Percentiles rank a stretch among this genome's conserved stretches.
These are phyloP conservation scores for Epichloe aotearoae DNA, from an alignment of 2,329 filamentous ascomycete genomes.

Conservation along the genomic window DNA sequence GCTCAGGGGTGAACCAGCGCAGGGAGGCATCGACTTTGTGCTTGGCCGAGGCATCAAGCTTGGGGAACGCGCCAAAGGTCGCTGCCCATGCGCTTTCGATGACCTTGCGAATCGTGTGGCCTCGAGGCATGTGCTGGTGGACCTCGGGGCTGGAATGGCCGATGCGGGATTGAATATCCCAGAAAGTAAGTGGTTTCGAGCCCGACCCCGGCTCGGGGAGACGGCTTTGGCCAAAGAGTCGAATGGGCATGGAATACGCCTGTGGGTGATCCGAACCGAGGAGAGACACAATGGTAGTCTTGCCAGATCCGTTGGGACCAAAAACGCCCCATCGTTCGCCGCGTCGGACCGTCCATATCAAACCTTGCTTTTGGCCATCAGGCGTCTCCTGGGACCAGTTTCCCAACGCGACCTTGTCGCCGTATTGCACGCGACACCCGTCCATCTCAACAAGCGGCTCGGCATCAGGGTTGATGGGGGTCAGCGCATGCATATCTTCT, in stretches of 20 bases:
- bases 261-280: conserved; percentile 95
- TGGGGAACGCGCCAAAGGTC: conserved; percentile 66
- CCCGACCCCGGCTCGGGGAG: conserved; percentile 58
- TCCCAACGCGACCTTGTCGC: conserved; percentile 62
- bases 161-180: conserved; percentile 80
- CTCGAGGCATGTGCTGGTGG: conserved; percentile 79
- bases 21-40: conserved; percentile 56
- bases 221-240: conserved; percentile 69
- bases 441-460: conserved; percentile 77
- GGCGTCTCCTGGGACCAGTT: conserved; percentile 56
- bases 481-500: conserved; percentile 9
- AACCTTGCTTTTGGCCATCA: conserved; percentile 41
- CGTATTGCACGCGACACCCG: conserved; percentile 71
- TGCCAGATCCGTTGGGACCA: conserved; percentile 87
- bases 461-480: conserved; percentile 25
- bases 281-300: conserved; percentile 85
- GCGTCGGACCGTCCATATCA: conserved; percentile 71
- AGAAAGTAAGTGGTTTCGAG: conserved; percentile 67
- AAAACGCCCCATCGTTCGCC: conserved; percentile 89
- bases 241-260: conserved; percentile 78
- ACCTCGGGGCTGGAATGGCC: conserved; percentile 92
- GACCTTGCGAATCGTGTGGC: conserved; percentile 57
- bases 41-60: conserved; percentile 42
- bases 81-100: conserved; percentile 84
- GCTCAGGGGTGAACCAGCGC: conserved; percentile 63